Evolutionary conservation across 306 rosid genomes (phyloP), one percentile per base, ranked within the genome.

Genomic region (Prunus dulcis): DNA sequence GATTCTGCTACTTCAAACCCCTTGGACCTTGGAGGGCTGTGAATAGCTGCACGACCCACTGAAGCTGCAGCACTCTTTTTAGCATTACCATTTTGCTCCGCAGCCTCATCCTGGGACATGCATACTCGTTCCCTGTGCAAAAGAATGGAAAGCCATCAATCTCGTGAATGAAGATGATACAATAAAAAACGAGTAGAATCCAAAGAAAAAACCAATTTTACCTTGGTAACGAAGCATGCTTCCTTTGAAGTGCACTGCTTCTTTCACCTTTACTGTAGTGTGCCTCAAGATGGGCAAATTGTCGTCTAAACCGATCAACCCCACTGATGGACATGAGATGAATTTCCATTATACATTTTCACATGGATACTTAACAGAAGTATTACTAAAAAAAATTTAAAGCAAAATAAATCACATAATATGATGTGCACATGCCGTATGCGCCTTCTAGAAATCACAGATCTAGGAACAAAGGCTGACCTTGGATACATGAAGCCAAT

Each of bases 161-260:
- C 53, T 8, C 0, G 63, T 63, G 22, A 45, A 19, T 63, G 19
- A 45, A 19, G 17, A 49, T 25, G 67, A 62, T 18, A 76, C 28
- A 67, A 19, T 8, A 8, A 47, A 71, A 51, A 55, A 25, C 17
- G 9, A 14, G 27, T 9, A 10, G 27, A 47, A 61, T 15, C 49
- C 66, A 76, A 41, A 2, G 9, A 32, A 25, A 11, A 30, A 32
- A 38, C 43, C 43, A 56, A 58, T 12, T 32, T 47, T 79, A 89
- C 93, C 91, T 85, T 10, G 93, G 93, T 83, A 89, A 72, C 55
- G 93, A 87, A 78, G 91, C 84, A 71, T 86, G 83, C 80, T 85
- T 89, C 82, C 93, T 83, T 27, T 80, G 83, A 13, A 77, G 80
- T 60, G 85, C 80, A 60, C 81, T 58, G 82, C 84, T 69, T 75